Evolutionary conservation across 495 filamentous ascomycete species (phyloP).

Genomic region (Neurospora sp.): DNA sequence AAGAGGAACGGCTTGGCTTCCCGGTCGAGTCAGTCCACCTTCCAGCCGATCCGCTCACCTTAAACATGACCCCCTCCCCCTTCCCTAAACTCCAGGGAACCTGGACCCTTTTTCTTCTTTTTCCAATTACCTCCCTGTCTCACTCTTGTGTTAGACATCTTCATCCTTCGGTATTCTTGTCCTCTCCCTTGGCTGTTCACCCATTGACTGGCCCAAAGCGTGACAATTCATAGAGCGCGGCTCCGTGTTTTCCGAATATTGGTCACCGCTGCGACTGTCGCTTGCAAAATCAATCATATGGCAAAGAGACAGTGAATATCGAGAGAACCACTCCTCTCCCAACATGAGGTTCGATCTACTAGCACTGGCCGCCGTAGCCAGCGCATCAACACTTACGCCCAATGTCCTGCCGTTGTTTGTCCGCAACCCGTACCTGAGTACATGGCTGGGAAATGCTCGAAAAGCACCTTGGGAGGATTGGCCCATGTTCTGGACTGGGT

Average conservation of each 20-base stretch:
- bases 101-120: neutral
- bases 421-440: constrained; percentile 84
- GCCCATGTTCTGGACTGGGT: constrained; percentile 92
- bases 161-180: neutral
- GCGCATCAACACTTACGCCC: constrained; percentile 52
- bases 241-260: neutral
- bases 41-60: neutral
- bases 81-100: neutral
- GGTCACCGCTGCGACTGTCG: neutral
- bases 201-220: neutral
- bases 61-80: neutral
- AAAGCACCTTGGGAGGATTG: constrained; percentile 81
- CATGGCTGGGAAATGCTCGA: constrained; percentile 73
- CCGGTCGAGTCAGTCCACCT: neutral
- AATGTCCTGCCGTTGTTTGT: constrained; percentile 82
- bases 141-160: neutral
- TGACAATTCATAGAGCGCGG: neutral
- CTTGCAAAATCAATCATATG: neutral
- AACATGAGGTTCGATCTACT: constrained; percentile 23
- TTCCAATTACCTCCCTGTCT: neutral
- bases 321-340: neutral
- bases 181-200: neutral
- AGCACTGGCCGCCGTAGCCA: constrained; percentile 27
- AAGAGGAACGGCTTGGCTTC: neutral
- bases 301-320: neutral